These are phyloP conservation scores for Solanum sparsipilum DNA, from an alignment of 257 asterid genomes.

Conservation along the genomic window DNA sequence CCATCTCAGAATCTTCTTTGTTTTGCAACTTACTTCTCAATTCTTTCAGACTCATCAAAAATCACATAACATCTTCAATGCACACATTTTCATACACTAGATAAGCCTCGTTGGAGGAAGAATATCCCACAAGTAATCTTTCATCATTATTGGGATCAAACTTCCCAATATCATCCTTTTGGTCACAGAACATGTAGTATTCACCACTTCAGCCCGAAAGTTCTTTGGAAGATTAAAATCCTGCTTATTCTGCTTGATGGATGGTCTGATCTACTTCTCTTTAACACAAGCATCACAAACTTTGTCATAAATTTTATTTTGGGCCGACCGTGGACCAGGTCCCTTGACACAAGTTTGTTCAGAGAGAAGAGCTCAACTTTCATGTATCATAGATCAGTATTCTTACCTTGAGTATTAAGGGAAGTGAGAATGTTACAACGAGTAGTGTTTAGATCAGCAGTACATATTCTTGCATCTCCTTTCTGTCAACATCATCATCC, in stretches of 20 bases:
- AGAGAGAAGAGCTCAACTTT: background rate
- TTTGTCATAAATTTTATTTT: no score
- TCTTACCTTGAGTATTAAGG: background rate
- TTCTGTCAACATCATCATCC: background rate
- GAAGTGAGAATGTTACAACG: background rate
- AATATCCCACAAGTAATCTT: background rate
- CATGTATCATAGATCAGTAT: background rate
- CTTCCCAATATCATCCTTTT: background rate
- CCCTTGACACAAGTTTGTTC: background rate
- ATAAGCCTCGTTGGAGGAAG: background rate
- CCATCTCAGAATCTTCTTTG: background rate
- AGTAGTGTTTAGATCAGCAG: background rate
- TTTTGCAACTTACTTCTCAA: background rate
- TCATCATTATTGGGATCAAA: background rate
- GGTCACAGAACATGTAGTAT: background rate
- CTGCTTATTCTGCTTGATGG: background rate
- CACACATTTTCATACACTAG: background rate
- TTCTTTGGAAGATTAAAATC: background rate
- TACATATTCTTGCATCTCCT: background rate
- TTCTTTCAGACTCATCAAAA: background rate
- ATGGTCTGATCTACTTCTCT: background rate
- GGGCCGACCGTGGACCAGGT: background rate
- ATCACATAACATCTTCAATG: background rate
- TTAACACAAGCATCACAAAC: background rate
- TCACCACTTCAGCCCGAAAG: background rate